Percentiles rank a stretch among this genome's conserved stretches.
phyloP scores from a whole-genome alignment of 2,329 filamentous ascomycete species.

The Pestalotiopsis sp. region DNA sequence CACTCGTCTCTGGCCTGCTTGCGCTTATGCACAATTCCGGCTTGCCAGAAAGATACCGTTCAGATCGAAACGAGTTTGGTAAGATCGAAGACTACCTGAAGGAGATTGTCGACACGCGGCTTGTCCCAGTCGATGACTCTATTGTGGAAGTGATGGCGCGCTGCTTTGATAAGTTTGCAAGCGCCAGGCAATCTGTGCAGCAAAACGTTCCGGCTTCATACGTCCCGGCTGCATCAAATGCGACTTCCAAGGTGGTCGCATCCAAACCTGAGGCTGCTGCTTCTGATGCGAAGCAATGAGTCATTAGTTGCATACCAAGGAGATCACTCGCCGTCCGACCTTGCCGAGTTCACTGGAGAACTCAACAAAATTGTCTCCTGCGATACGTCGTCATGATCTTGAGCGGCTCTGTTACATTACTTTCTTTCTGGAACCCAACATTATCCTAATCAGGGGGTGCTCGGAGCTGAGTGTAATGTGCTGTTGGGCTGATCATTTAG shows the following conservation, averaged over 20 bases:
- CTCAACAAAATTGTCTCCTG: not conserved
- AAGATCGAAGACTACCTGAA: slow-evolving; percentile 53
- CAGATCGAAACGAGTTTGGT: slow-evolving; percentile 51
- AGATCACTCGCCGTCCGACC: not conserved
- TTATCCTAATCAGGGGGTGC: too few species aligned
- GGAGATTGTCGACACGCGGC: slow-evolving; percentile 49
- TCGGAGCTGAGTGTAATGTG: too few species aligned
- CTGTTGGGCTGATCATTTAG: too few species aligned
- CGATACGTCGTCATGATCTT: not conserved
- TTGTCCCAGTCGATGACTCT: slow-evolving; percentile 43
- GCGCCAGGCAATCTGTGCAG: slow-evolving; percentile 49
- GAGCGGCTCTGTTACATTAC: not conserved
- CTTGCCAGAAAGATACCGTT: slow-evolving; percentile 52
- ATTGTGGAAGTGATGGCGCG: slow-evolving; percentile 49
- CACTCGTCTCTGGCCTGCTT: slow-evolving; percentile 50
- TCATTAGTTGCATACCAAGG: not conserved
- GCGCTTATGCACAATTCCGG: slow-evolving; percentile 57
- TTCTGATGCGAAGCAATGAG: not conserved
- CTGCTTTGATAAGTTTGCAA: slow-evolving; percentile 48
- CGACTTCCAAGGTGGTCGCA: not conserved
- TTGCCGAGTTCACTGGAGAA: not conserved
- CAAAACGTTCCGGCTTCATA: slow-evolving; percentile 50
- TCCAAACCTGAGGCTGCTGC: not conserved
- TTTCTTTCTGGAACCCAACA: too few species aligned
- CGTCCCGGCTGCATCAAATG: slow-evolving; percentile 20